Conservation (phyloP, 83 land plant species). For the Isoetes engelmannii region DNA sequence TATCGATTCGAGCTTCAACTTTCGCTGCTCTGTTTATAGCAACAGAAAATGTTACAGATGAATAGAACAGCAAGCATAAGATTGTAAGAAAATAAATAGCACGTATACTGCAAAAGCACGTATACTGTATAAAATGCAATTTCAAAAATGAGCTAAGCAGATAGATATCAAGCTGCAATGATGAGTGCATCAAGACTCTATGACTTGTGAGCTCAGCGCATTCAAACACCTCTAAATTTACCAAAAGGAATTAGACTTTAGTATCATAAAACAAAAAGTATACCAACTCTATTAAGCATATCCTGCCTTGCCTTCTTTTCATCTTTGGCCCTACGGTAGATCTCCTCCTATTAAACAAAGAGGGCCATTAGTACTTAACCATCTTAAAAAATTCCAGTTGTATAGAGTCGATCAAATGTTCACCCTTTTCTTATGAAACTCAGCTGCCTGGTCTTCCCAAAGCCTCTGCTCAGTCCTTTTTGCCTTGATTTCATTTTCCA, state of each 20-base stretch:
- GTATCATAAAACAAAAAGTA: too few relatives aligned
- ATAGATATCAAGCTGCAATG: too few relatives aligned
- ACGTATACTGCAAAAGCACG: background rate
- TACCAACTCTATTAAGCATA: conserved; percentile 54
- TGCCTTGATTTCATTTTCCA: conserved; percentile 44
- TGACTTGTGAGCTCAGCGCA: too few relatives aligned
- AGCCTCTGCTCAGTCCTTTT: conserved; percentile 43
- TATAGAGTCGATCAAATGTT: background rate
- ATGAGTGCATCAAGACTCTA: too few relatives aligned
- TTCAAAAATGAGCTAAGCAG: too few relatives aligned
- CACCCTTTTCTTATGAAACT: conserved; percentile 63
- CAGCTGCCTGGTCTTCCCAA: conserved; percentile 72
- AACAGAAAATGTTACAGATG: background rate
- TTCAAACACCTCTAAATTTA: too few relatives aligned
- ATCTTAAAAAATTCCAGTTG: background rate
- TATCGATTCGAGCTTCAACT: conserved; percentile 51
- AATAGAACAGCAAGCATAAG: too few relatives aligned
- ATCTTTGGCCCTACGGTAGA: conserved; percentile 31
- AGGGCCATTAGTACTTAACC: background rate
- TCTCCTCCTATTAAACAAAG: conserved; percentile 55
- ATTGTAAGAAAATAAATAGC: background rate
- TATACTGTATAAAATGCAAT: too few relatives aligned
- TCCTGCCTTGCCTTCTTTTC: conserved; percentile 62
- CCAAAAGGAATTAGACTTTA: too few relatives aligned
- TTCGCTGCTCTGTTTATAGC: conserved; percentile 55